A percentile compares a stretch with the other conserved stretches of the same genome.
These are phyloP conservation scores for Cutaneotrichosporon sp. DNA, from an alignment of 1,284 basidiomycete genomes.

Conservation along the genomic window DNA sequence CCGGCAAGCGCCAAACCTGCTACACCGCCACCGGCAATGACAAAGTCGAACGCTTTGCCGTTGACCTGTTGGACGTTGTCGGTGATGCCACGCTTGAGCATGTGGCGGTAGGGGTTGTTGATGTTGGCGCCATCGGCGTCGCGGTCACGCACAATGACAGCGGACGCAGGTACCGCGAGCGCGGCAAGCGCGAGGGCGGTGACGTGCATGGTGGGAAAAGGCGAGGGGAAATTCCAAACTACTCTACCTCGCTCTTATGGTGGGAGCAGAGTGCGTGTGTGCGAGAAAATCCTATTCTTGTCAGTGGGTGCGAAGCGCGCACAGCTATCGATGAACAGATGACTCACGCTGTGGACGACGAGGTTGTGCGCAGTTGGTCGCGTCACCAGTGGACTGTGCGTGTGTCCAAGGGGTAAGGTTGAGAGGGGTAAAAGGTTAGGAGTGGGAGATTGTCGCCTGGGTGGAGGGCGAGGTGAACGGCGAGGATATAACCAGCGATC, in stretches of 20 bases:
- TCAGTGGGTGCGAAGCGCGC: not conserved
- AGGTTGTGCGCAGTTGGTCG: not conserved
- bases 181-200: slow-evolving; percentile 15
- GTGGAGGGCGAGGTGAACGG: not conserved
- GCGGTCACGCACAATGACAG: not conserved
- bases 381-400: not conserved
- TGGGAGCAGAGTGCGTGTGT: no score
- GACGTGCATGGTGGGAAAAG: slow-evolving; percentile 2
- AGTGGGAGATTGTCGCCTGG: not conserved
- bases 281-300: not conserved
- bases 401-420: not conserved
- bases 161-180: slow-evolving; percentile 9
- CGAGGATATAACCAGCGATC: not conserved
- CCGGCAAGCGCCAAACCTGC: slow-evolving; percentile 71
- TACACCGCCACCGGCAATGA: slow-evolving; percentile 61
- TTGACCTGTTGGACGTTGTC: slow-evolving; percentile 31
- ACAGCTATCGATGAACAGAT: not conserved
- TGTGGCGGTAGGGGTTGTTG: slow-evolving; percentile 35
- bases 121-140: slow-evolving; percentile 24
- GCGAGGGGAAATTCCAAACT: no score
- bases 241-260: no score
- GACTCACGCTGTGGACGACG: not conserved
- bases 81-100: slow-evolving; percentile 38
- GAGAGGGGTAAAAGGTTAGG: not conserved
- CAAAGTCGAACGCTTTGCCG: slow-evolving; percentile 47